Evolutionary conservation across 306 rosid species (phyloP), one percentile per base, ranked within the genome.

Genomic region (Pterocarpus santalinus): DNA sequence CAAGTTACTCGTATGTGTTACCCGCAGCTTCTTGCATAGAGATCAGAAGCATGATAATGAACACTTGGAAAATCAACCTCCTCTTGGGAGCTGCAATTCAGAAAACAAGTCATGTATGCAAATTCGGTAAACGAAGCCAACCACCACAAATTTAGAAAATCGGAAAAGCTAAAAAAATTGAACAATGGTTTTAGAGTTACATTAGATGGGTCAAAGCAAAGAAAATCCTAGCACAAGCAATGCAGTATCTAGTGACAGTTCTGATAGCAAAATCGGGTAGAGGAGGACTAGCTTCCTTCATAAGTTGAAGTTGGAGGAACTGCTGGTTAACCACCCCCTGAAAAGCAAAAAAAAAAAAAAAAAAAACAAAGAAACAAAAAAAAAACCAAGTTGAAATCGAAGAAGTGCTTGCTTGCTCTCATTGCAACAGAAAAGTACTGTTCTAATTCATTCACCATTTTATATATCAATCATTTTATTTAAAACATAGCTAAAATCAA

Each of bases 261-360:
- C 79, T 80, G 32, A 72, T 78, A 39, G 44, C 79, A 65, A 51
- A 72, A 11, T 53, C 66, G 8, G 15, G 60, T 32, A 30, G 22
- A 52, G 6, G 32, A 64, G 43, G 41, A 39, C 3, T 15, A 64
- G 17, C 33, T 41, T 32, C 34, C 73, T 39, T 63, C 79, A 63
- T 49, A 4, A 32, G 9, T 52, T 80, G 79, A 11, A 63, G 13
- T 30, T 51, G 60, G 16, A 7, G 63, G 74, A 80, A 80, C 55
- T 47, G 72, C 14, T 63, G 55, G 49, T 71, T 64, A n/a, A 80
- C 44, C 53, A 38, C 34, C 14, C 79, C 79, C 79, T 64, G 36
- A 53, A 62, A 39, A 17, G 0, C 1, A 4, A 15, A 52, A 0
- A 2, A 43, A 5, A 43, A 5, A 1, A 0, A 0, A 22, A 22